Base-by-base conservation (phyloP, 495 filamentous ascomycete genomes). In the Barbatosphaeria neglecta region DNA sequence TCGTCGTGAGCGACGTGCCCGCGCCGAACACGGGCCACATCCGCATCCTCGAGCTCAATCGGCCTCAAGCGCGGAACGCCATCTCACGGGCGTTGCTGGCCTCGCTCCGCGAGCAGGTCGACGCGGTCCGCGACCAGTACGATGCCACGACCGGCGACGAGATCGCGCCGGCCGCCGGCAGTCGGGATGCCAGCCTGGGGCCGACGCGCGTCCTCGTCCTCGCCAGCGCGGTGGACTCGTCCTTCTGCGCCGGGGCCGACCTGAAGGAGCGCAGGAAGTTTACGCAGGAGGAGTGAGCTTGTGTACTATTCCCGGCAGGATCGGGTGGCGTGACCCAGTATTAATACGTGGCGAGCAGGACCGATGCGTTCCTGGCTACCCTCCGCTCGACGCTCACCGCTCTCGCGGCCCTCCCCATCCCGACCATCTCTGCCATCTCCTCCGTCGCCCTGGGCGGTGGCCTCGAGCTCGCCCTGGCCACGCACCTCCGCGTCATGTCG, bases 221-320 rank as follows among this genome's bases (percentile, higher is more conserved):
- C 2, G 82, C 82, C 11, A 88, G 82, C 51, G 85, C 84, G 6
- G 69, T 83, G 16, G 87, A 95, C 37, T 69, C 75, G 2, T 80
- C 78, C 44, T 98, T 98, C 65, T 97, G 90, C 65, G 88, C 93
- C 0, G 92, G 92, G 24, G 92, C 92, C 1, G 90, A 98, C 53
- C 62, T 98, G 47, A 97, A 95, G 59, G 92, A 96, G 69, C 72
- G 90, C 18, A 75, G 74, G 25, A 72, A 67, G 0, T 87, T 97
- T 62, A 83, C 75, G 3, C 69, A 63, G 45, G 78, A 84, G 44
- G 82, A 95, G 81, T 73, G 39, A 45, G 68, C 53, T 35, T 1
- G 2, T n/a, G 4, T n/a, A 3, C 13, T 15, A 10, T n/a, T 11
- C 28, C 11, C 9, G 28, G 3, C 11, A 15, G 15, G 9, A 11